phyloP scores from a whole-genome alignment of 129 eudicot genomes.

The Flaveria trinervia region DNA sequence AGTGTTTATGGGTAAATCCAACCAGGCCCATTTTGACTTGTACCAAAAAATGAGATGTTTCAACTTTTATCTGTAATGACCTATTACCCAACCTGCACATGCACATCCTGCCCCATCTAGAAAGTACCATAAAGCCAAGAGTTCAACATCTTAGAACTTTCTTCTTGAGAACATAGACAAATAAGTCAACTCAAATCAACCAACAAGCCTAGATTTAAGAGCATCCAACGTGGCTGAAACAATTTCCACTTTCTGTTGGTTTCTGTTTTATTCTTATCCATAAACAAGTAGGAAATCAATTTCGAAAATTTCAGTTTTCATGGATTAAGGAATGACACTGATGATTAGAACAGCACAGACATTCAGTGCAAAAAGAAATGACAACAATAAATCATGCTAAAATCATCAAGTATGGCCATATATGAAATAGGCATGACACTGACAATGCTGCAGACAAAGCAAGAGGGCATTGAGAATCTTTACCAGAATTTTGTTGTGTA shows the following conservation, averaged over 20 bases:
- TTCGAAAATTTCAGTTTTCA: slow-evolving; percentile 5
- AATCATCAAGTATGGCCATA: background rate
- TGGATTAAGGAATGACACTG: background rate
- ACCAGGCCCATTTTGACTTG: background rate
- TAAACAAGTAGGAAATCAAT: background rate
- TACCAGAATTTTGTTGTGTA: slow-evolving; percentile 61
- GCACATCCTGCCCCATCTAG: background rate
- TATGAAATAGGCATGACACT: background rate
- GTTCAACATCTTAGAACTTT: background rate
- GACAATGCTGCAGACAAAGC: background rate
- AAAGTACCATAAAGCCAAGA: slow-evolving; percentile 1
- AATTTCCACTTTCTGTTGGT: background rate
- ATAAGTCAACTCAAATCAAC: background rate
- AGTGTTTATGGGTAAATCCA: background rate
- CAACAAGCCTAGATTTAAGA: background rate
- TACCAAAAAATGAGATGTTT: background rate
- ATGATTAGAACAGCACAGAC: background rate
- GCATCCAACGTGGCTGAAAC: slow-evolving; percentile 5
- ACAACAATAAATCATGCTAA: background rate
- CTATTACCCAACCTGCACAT: background rate
- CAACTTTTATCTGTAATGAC: background rate
- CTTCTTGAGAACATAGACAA: slow-evolving; percentile 1
- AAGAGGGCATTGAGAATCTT: slow-evolving; percentile 12
- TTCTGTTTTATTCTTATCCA: slow-evolving; percentile 13
- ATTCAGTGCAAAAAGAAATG: background rate